Base-by-base conservation (phyloP, 208 protist species). In the Acanthamoeba healyi region DNA sequence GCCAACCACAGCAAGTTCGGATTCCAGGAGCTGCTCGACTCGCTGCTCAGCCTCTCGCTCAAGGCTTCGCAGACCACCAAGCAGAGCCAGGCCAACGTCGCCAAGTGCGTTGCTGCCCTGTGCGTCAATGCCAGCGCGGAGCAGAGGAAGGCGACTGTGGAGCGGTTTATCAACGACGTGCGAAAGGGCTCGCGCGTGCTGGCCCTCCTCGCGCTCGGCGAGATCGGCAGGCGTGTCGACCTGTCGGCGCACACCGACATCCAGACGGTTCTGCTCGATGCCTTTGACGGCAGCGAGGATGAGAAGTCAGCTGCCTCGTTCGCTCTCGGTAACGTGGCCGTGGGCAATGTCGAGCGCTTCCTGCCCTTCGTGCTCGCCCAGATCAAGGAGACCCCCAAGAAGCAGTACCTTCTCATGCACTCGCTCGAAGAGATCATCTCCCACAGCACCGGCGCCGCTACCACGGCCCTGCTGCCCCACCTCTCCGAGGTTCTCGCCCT, bases 321-420 rank as follows among this genome's bases (percentile, higher is more conserved):
- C 79, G 94, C 96, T 14, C 67, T 97, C 26, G 97, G 97, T 54
- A 94, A 95, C 32, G 88, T 98, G 51, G 92, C 95, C n/a, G 95
- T 97, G 46, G 97, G 97, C 81, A 96, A 95, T 61, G 40, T 98
- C 9, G 19, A 26, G 0, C 24, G 51, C 15, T 97, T 96, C 88
- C 54, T 98, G 49, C 97, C 97, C 51, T 88, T 95, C 51, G 88
- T 98, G 36, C 58, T 98, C 10, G 56, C 70, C 2, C 38, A 97
- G 51, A 98, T 98, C 49, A 22, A 94, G 17, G 70, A 32, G 12
- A 88, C 97, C 38, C 94, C 96, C 46, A 96, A 97, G 88, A 93
- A 89, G n/a, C 95, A 98, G 88, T 98, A 98, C 81, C 94, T 98
- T 1, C 92, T 98, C 2, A 90, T 98, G 36, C 95, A 97, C 70